Evolutionary conservation across 2,329 filamentous ascomycete species (phyloP).

Genomic region (Ophiostoma piceae): DNA sequence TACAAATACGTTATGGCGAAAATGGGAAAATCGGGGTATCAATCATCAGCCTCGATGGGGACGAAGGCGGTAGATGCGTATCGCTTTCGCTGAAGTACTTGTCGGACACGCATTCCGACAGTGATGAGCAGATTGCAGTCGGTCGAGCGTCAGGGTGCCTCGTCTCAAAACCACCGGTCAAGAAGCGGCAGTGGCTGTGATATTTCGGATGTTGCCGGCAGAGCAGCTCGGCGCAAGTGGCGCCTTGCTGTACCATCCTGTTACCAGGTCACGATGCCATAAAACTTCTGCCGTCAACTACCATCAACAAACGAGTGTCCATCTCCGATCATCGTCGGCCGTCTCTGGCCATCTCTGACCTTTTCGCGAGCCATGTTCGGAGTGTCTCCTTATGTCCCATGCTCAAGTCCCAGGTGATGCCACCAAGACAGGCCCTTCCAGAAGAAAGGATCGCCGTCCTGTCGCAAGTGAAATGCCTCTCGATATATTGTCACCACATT

Average conservation of each 20-base stretch:
- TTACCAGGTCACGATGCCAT: background rate
- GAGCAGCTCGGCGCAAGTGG: background rate
- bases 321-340: background rate
- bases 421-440: constrained; percentile 2
- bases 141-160: too few relatives aligned
- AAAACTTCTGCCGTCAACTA: background rate
- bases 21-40: background rate
- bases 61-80: background rate
- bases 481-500: background rate
- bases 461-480: background rate
- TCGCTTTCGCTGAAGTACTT: background rate
- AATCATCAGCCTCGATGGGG: background rate
- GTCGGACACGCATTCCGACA: background rate
- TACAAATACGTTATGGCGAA: background rate
- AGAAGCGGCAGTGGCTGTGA: background rate
- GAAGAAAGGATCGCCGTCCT: background rate
- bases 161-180: too few relatives aligned
- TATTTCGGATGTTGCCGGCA: background rate
- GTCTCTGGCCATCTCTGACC: background rate
- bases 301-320: background rate
- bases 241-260: background rate
- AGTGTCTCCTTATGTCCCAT: background rate
- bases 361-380: background rate
- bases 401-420: background rate
- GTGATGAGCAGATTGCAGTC: too few relatives aligned